phyloP scores from a whole-genome alignment of 345 rosid species.

The Arabis hirsuta region DNA sequence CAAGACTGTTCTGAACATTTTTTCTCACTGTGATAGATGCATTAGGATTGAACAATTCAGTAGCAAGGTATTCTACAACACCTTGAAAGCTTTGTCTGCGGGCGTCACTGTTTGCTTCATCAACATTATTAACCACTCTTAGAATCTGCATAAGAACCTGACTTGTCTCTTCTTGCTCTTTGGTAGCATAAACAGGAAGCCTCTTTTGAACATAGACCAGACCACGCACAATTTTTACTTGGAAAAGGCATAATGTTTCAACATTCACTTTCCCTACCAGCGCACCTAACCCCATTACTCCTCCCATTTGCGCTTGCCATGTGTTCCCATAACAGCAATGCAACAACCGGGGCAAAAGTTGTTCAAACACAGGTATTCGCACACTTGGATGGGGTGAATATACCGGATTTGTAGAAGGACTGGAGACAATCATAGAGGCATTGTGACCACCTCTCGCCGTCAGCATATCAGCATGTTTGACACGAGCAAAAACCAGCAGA shows the following conservation, averaged over 20 bases:
- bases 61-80: constrained; percentile 87
- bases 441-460: constrained; percentile 84
- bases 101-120: constrained; percentile 88
- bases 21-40: constrained; percentile 83
- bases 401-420: constrained; percentile 97
- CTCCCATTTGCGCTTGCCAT: constrained; percentile 99
- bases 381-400: constrained; percentile 91
- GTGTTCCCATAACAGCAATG: constrained; percentile 96
- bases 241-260: constrained; percentile 81
- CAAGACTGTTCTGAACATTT: constrained; percentile 94
- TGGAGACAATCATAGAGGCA: constrained; percentile 94
- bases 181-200: constrained; percentile 88
- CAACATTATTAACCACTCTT: constrained; percentile 94
- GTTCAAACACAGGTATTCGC: constrained; percentile 92
- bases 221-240: constrained; percentile 82
- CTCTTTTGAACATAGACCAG: constrained; percentile 90
- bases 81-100: constrained; percentile 92
- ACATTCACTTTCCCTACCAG: constrained; percentile 96
- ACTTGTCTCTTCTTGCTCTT: constrained; percentile 97
- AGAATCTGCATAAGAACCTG: constrained; percentile 98
- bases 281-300: constrained; percentile 96
- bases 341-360: constrained; percentile 91
- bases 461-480: constrained; percentile 76
- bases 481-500: constrained; percentile 84
- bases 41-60: constrained; percentile 89